Evolutionary conservation across 2,329 filamentous ascomycete species (phyloP), one percentile per base, ranked within the genome.

Genomic region (Phialophora verrucosa): DNA sequence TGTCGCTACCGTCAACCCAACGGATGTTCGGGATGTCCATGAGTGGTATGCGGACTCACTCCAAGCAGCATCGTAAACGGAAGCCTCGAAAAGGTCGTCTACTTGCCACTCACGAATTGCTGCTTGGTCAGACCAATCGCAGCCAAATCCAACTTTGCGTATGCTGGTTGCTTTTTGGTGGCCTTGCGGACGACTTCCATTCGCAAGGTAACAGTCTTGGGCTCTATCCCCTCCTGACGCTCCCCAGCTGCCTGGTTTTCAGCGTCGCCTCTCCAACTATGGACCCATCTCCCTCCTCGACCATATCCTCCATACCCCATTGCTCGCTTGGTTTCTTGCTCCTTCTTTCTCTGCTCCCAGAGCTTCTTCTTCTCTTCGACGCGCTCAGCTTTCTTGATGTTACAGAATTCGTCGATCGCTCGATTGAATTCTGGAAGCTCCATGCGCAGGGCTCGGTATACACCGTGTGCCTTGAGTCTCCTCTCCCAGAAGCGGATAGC

Each of bases 341-440:
- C 49, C 50, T 44, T 44, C 59, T 56, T 62, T 14, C 27, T 32
- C 49, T 17, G 7, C n/a, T 56, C 47, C 42, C 31, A 47, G 31
- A 32, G 42, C 42, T 60, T 53, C 27, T 58, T 56, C 17, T 55
- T 56, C 23, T 10, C 31, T 20, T 27, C 32, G 27, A 42, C 10
- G 23, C 32, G 17, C 31, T 44, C 57, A 1, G 42, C 11, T n/a
- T 65, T 65, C 63, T 63, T 54, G 12, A 29, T 25, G n/a, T 27
- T 44, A 23, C 65, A 31, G 38, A 65, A 63, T 2, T 53, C 32
- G 23, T 69, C 55, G 49, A 71, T 68, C 8, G 49, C 58, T 11
- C 66, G 44, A 23, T 69, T 55, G 49, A 71, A 66, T 23, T 62
- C 64, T 4, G 66, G 63, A 17, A 71, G 38, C 42, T 69, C 67